A percentile compares a stretch with the other conserved stretches of the same genome.
Conservation (phyloP, 2,329 filamentous ascomycete species). For the Verticillium albo-atrum region DNA sequence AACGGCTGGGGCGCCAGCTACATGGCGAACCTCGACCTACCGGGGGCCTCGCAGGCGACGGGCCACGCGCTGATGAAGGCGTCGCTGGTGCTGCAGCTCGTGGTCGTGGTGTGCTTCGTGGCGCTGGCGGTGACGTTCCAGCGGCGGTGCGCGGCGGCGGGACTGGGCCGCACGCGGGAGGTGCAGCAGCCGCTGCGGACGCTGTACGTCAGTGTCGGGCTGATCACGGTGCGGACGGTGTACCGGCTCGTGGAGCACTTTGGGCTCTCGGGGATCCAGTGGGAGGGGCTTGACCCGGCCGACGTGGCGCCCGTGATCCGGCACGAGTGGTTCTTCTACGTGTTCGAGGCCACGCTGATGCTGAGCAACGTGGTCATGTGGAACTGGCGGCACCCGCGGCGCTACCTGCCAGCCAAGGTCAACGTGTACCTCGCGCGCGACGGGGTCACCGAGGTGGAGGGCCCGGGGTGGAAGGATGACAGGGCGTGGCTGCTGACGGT, state of each 20-base stretch:
- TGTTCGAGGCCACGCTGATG: slow-evolving; percentile 53
- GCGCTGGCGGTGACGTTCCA: slow-evolving; percentile 45
- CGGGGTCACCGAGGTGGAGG: slow-evolving; percentile 42
- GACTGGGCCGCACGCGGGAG: slow-evolving; percentile 22
- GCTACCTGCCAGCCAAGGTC: slow-evolving; percentile 42
- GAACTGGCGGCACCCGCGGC: slow-evolving; percentile 46
- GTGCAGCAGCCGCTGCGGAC: slow-evolving; percentile 35
- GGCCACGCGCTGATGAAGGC: slow-evolving; percentile 45
- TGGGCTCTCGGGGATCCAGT: slow-evolving; percentile 35
- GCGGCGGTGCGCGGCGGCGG: slow-evolving; percentile 31
- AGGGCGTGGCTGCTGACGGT: slow-evolving; percentile 37
- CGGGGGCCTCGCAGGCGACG: slow-evolving; percentile 28
- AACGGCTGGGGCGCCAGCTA: slow-evolving; percentile 44
- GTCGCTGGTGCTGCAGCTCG: slow-evolving; percentile 49
- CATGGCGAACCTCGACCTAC: slow-evolving; percentile 38
- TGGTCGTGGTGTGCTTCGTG: slow-evolving; percentile 45
- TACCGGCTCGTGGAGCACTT: slow-evolving; percentile 59
- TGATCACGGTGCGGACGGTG: slow-evolving; percentile 51
- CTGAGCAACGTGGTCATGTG: slow-evolving; percentile 43
- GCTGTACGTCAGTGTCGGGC: slow-evolving; percentile 43
- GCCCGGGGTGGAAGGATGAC: slow-evolving; percentile 44
- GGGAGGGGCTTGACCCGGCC: slow-evolving; percentile 29
- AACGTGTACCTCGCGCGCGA: slow-evolving; percentile 47
- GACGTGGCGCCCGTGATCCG: slow-evolving; percentile 41
- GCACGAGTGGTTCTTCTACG: slow-evolving; percentile 56